These are phyloP conservation scores for Yamadazyma songkhlaensis DNA, from an alignment of 1,139 yeast genomes.

Conservation along the genomic window DNA sequence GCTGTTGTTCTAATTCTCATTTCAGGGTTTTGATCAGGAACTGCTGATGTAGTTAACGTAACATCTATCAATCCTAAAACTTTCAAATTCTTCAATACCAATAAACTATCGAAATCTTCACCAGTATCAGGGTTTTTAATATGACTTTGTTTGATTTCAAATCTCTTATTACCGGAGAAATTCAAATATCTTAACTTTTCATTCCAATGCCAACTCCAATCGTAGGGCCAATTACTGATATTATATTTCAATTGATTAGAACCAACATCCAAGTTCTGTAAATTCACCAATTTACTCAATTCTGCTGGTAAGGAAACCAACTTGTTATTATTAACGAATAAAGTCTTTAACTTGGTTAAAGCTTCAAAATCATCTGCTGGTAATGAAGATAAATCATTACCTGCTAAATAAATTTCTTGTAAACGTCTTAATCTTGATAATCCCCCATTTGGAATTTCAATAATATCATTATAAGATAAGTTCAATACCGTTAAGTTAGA, in stretches of 20 bases:
- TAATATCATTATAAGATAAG: slow-evolving; percentile 76
- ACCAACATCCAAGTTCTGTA: slow-evolving; percentile 84
- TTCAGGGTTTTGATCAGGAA: slow-evolving; percentile 84
- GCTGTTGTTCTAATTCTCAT: slow-evolving; percentile 91
- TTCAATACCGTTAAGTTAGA: slow-evolving; percentile 63
- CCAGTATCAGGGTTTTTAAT: slow-evolving; percentile 43
- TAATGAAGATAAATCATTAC: slow-evolving; percentile 73
- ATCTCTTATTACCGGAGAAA: slow-evolving; percentile 87
- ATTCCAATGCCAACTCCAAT: slow-evolving; percentile 97
- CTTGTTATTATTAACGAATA: slow-evolving; percentile 80
- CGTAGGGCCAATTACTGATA: slow-evolving; percentile 91
- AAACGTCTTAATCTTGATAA: slow-evolving; percentile 56
- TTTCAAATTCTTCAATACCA: slow-evolving; percentile 66
- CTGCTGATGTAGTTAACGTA: slow-evolving; percentile 76
- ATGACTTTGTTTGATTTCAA: slow-evolving; percentile 75
- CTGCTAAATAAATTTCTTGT: slow-evolving; percentile 74
- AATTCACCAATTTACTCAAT: slow-evolving; percentile 60
- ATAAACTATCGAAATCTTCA: slow-evolving; percentile 70
- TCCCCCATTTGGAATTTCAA: slow-evolving; percentile 78
- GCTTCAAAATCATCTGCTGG: slow-evolving; percentile 83
- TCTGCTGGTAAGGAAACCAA: slow-evolving; percentile 89
- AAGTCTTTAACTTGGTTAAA: slow-evolving; percentile 54
- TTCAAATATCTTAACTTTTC: slow-evolving; percentile 73
- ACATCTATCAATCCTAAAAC: slow-evolving; percentile 92
- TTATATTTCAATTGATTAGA: slow-evolving; percentile 89